A percentile compares a stretch with the other conserved stretches of the same genome.
These are phyloP conservation scores for Clavaria fumosa DNA, from an alignment of 768 basidiomycete genomes.

Conservation along the genomic window DNA sequence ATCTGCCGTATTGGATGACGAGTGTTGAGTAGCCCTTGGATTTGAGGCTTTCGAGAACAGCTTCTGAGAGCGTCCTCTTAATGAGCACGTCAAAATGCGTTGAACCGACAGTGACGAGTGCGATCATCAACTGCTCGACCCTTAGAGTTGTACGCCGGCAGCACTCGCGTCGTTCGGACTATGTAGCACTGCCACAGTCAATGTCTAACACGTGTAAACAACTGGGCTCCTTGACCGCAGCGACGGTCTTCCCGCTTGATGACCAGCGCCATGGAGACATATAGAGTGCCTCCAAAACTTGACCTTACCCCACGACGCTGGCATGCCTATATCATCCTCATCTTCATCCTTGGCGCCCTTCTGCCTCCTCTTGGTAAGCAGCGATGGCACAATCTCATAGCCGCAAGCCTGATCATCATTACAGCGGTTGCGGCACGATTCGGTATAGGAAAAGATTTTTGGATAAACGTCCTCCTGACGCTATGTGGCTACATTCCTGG, in stretches of 20 bases:
- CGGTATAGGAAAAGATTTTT: constrained; percentile 84
- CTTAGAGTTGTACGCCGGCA: too few species aligned
- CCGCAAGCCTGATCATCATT: constrained; percentile 3
- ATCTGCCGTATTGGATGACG: constrained; percentile 70
- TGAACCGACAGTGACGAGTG: constrained; percentile 82
- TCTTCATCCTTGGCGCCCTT: constrained; percentile 81
- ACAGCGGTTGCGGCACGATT: constrained; percentile 88
- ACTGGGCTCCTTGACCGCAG: too few species aligned
- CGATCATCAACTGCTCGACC: too few species aligned
- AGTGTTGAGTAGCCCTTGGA: constrained; percentile 41
- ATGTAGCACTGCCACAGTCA: too few species aligned
- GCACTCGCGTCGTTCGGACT: too few species aligned
- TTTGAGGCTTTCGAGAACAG: constrained; percentile 40
- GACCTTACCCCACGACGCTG: constrained; percentile 46
- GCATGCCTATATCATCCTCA: constrained; percentile 67
- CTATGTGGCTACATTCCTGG: constrained; percentile 86
- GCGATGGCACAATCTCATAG: constrained; percentile 2
- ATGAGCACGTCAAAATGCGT: constrained; percentile 73
- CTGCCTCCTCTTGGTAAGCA: constrained; percentile 77
- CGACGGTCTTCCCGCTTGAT: too few species aligned
- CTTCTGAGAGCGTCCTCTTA: constrained; percentile 35
- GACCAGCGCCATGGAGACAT: not conserved
- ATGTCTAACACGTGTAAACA: too few species aligned
- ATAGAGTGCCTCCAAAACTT: not conserved
- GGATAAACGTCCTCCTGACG: constrained; percentile 78